Evolutionary conservation across 1,139 yeast genomes (phyloP).

Genomic region (Blastobotrys indianensis): DNA sequence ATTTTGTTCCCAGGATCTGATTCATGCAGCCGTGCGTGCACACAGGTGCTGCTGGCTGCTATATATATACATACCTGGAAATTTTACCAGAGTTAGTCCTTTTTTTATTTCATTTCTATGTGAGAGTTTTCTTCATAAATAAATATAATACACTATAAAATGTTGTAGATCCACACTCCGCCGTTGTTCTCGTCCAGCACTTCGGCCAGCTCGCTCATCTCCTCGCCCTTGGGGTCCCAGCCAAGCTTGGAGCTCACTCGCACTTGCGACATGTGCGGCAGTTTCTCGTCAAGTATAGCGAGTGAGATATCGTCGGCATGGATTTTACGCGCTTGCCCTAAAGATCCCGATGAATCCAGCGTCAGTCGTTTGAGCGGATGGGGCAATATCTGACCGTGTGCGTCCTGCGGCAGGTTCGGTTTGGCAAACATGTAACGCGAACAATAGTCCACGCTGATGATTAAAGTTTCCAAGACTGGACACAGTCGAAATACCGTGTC

Average conservation of each 20-base stretch:
- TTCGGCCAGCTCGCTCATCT: slow-evolving; percentile 54
- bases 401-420: slow-evolving; percentile 27
- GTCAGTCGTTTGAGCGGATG: slow-evolving; percentile 62
- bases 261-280: slow-evolving; percentile 60
- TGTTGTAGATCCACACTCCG: slow-evolving; percentile 28
- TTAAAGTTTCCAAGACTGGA: slow-evolving; percentile 58
- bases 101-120: not conserved
- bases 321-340: slow-evolving; percentile 76
- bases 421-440: slow-evolving; percentile 40
- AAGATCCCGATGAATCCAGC: slow-evolving; percentile 80
- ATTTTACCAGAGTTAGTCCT: not conserved
- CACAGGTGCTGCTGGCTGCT: too few species aligned
- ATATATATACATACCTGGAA: not conserved
- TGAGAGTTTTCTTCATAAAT: not conserved
- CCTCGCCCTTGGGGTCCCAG: slow-evolving; percentile 76
- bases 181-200: slow-evolving; percentile 33
- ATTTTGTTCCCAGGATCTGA: not conserved
- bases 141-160: not conserved
- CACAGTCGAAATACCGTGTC: slow-evolving; percentile 71
- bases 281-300: slow-evolving; percentile 71
- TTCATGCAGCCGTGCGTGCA: not conserved
- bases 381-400: slow-evolving; percentile 21
- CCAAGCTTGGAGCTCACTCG: slow-evolving; percentile 74
- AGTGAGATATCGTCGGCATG: slow-evolving; percentile 85
- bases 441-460: slow-evolving; percentile 76